Conservation (phyloP, 2,329 filamentous ascomycete genomes). For the Cladosporium oxysporum region DNA sequence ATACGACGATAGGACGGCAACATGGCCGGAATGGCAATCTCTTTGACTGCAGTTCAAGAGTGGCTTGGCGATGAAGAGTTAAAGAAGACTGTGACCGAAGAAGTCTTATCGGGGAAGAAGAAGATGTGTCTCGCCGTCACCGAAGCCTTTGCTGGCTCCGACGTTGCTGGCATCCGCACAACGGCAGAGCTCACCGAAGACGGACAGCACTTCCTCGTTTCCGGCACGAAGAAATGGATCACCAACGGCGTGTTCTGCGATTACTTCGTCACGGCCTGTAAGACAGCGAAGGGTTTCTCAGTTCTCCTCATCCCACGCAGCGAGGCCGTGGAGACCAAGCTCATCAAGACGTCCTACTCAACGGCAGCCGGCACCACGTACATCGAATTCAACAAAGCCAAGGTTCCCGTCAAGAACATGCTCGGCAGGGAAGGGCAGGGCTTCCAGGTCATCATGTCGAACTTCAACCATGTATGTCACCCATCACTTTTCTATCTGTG, state of each 20-base stretch:
- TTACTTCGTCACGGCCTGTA: constrained; percentile 81
- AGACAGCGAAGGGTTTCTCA: constrained; percentile 75
- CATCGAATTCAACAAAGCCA: constrained; percentile 83
- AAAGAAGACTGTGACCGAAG: constrained; percentile 66
- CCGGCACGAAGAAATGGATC: constrained; percentile 83
- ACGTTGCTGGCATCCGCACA: constrained; percentile 77
- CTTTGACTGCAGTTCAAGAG: constrained; percentile 76
- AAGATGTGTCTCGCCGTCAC: constrained; percentile 88
- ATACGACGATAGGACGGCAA: constrained; percentile 68
- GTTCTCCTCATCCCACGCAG: constrained; percentile 74
- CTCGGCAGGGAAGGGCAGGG: constrained; percentile 83
- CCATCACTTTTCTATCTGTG: background rate
- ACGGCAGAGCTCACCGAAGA: constrained; percentile 76
- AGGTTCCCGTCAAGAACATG: constrained; percentile 76
- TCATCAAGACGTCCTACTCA: constrained; percentile 81
- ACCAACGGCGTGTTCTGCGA: constrained; percentile 79
- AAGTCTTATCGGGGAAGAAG: constrained; percentile 78
- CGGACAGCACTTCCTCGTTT: constrained; percentile 70
- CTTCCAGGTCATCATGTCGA: constrained; percentile 58
- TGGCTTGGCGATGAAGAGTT: constrained; percentile 70
- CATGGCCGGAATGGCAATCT: constrained; percentile 83
- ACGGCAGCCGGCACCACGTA: constrained; percentile 75
- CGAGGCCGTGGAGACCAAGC: constrained; percentile 73
- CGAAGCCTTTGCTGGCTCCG: constrained; percentile 82
- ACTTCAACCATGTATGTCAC: constrained; percentile 75